A percentile compares a stretch with the other conserved stretches of the same genome.
These are phyloP conservation scores for Tetradesmus obliquus DNA, from an alignment of 139 green algal species.

Conservation along the genomic window DNA sequence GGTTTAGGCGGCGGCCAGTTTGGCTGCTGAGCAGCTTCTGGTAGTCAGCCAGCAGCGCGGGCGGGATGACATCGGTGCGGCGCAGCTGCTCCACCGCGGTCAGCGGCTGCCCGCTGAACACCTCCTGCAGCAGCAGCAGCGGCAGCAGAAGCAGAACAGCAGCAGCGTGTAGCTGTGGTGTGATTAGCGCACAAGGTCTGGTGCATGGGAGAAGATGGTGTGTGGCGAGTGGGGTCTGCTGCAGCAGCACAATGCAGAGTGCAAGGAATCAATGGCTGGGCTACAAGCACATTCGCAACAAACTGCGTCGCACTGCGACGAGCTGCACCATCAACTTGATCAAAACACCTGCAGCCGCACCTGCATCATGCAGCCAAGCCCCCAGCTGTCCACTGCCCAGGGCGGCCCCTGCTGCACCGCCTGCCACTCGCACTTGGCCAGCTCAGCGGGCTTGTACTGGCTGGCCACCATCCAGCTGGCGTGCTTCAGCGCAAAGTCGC, in stretches of 20 bases:
- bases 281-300: no score
- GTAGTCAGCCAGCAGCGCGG: conserved; percentile 85
- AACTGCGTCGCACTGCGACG: no score
- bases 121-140: conserved; percentile 53
- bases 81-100: conserved; percentile 80
- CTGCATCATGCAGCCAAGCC: conserved; percentile 97
- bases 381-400: conserved; percentile 98
- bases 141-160: not conserved
- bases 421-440: conserved; percentile 88
- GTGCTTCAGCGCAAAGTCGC: conserved; percentile 59
- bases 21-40: conserved; percentile 88
- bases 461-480: conserved; percentile 70
- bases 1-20: conserved; percentile 45
- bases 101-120: conserved; percentile 72
- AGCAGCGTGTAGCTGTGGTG: not conserved
- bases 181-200: no score
- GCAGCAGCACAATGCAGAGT: no score
- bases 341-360: conserved; percentile 66
- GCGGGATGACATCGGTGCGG: conserved; percentile 83
- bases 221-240: no score
- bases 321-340: no score
- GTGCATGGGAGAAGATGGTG: no score
- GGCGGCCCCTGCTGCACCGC: conserved; percentile 76
- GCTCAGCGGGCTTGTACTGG: conserved; percentile 94
- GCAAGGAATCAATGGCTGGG: no score